These are phyloP conservation scores for Exophiala phaeomuriformis DNA, from an alignment of 2,329 filamentous ascomycete species.

Conservation along the genomic window DNA sequence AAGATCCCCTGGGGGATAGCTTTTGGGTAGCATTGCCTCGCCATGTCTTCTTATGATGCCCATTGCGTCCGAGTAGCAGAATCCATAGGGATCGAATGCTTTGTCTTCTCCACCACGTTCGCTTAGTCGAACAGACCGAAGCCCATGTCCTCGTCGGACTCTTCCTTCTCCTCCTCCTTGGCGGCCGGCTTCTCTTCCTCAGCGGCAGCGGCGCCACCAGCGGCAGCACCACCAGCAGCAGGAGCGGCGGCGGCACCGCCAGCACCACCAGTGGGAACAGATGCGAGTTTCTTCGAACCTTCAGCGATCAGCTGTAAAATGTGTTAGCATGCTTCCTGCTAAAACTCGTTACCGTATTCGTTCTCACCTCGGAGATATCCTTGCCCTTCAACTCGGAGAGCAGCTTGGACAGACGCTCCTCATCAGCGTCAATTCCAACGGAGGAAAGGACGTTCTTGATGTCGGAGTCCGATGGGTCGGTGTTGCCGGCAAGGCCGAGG, in stretches of 20 bases:
- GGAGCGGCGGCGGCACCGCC: slow-evolving; percentile 61
- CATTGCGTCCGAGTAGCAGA: slow-evolving; percentile 1
- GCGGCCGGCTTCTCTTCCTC: slow-evolving; percentile 90
- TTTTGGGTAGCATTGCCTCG: background rate
- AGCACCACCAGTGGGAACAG: slow-evolving; percentile 86
- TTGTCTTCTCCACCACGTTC: slow-evolving; percentile 6
- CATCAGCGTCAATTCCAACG: slow-evolving; percentile 85
- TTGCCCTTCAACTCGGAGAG: slow-evolving; percentile 63
- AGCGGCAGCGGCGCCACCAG: slow-evolving; percentile 72
- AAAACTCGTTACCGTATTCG: slow-evolving; percentile 23
- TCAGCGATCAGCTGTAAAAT: slow-evolving; percentile 73
- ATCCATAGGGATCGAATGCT: background rate
- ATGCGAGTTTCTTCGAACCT: slow-evolving; percentile 89
- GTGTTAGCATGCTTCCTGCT: slow-evolving; percentile 23
- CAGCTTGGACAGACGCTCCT: slow-evolving; percentile 85
- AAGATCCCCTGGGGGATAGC: background rate
- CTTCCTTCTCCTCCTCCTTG: slow-evolving; percentile 77
- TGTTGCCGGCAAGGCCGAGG: slow-evolving; percentile 87
- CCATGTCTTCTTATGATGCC: background rate
- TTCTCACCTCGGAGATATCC: slow-evolving; percentile 72
- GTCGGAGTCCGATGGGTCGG: slow-evolving; percentile 74
- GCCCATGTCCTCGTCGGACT: slow-evolving; percentile 68
- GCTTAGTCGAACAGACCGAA: slow-evolving; percentile 61
- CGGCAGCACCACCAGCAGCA: slow-evolving; percentile 55
- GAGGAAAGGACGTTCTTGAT: slow-evolving; percentile 84